These are phyloP conservation scores for Wickerhamomyces subpelliculosus DNA, from an alignment of 805 yeast species.

Conservation along the genomic window DNA sequence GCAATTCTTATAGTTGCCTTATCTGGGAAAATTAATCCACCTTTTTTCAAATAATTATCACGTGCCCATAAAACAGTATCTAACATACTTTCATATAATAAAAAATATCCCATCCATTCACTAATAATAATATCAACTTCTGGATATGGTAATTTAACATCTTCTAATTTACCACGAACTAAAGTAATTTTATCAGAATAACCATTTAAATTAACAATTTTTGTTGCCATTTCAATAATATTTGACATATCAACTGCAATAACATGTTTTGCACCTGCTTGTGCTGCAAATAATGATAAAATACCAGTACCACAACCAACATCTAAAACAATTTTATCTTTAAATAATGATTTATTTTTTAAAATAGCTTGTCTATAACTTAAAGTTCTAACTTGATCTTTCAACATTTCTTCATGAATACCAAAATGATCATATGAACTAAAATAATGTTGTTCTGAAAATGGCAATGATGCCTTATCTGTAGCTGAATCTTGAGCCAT, in stretches of 20 bases:
- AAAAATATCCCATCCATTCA: slow-evolving; percentile 99
- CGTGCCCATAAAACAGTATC: slow-evolving; percentile 94
- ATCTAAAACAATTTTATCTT: slow-evolving; percentile 89
- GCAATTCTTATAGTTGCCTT: slow-evolving; percentile 86
- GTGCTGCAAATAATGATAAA: slow-evolving; percentile 94
- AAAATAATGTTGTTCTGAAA: slow-evolving; percentile 88
- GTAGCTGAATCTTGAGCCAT: slow-evolving; percentile 47
- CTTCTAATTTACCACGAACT: slow-evolving; percentile 90
- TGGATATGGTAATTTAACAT: slow-evolving; percentile 75
- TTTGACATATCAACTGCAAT: slow-evolving; percentile 96
- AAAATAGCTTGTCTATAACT: slow-evolving; percentile 88
- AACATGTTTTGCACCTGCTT: slow-evolving; percentile 98
- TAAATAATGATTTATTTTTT: slow-evolving; percentile 82
- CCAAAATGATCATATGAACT: slow-evolving; percentile 94
- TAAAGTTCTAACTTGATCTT: slow-evolving; percentile 87
- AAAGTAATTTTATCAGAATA: slow-evolving; percentile 80
- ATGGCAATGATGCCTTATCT: slow-evolving; percentile 54
- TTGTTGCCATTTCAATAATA: slow-evolving; percentile 92
- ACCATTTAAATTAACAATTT: slow-evolving; percentile 80
- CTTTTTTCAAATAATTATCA: slow-evolving; percentile 70
- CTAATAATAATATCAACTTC: slow-evolving; percentile 91
- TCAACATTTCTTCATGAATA: slow-evolving; percentile 98
- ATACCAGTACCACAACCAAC: slow-evolving; percentile 99
- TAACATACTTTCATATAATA: slow-evolving; percentile 94
- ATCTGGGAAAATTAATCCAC: slow-evolving; percentile 93